Evolutionary conservation across 805 yeast species (phyloP).

Genomic region (Pichia nanzhaoensis): DNA sequence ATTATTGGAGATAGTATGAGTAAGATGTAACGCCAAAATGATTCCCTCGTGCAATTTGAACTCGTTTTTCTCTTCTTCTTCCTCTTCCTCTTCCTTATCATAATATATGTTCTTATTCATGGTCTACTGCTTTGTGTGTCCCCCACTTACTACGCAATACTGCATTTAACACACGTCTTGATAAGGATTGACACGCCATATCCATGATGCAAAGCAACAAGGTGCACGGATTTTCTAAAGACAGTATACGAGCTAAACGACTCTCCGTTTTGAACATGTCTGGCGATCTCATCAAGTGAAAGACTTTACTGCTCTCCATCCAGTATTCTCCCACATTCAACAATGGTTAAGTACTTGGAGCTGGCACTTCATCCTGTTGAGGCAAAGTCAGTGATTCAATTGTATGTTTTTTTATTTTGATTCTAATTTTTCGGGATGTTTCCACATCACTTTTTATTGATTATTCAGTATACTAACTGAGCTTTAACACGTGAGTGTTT

Average conservation of each 20-base stretch:
- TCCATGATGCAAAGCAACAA: too few relatives aligned
- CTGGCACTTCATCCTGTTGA: constrained; percentile 66
- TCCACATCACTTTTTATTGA: too few relatives aligned
- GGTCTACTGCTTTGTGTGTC: background rate
- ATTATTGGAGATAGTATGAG: constrained; percentile 39
- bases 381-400: constrained; percentile 58
- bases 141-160: too few relatives aligned
- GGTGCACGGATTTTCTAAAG: background rate
- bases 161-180: too few relatives aligned
- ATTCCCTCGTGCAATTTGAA: constrained; percentile 58
- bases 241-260: too few relatives aligned
- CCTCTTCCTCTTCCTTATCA: background rate
- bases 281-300: too few relatives aligned
- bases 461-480: constrained; percentile 5
- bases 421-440: background rate
- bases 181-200: too few relatives aligned
- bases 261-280: too few relatives aligned
- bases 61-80: constrained; percentile 13
- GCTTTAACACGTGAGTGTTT: too few relatives aligned
- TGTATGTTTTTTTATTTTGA: constrained; percentile 32
- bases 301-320: too few relatives aligned
- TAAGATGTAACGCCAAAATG: constrained; percentile 53
- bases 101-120: background rate
- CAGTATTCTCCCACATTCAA: too few relatives aligned
- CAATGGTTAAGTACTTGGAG: constrained; percentile 40